Conservation (phyloP, 2,329 filamentous ascomycete species). For the Piedraia hortae region DNA sequence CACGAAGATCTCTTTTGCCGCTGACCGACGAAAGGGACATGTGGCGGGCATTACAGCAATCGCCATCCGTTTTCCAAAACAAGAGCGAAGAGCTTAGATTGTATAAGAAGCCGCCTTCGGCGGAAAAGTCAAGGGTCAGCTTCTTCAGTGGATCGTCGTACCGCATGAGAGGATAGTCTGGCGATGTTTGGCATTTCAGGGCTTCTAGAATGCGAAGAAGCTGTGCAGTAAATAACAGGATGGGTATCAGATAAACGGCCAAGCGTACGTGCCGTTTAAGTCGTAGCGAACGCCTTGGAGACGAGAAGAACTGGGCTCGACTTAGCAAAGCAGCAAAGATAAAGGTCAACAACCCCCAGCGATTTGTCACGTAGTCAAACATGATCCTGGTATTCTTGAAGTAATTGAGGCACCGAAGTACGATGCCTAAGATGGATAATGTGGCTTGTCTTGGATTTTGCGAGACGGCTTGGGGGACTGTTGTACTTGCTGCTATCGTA, state of each 20-base stretch:
- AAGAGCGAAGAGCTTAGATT: constrained; percentile 42
- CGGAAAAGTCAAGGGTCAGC: constrained; percentile 21
- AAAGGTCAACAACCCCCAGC: constrained; percentile 76
- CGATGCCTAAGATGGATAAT: constrained; percentile 7
- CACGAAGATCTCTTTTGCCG: constrained; percentile 28
- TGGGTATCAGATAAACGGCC: constrained; percentile 40
- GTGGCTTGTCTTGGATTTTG: too few species aligned
- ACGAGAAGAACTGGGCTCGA: constrained; percentile 78
- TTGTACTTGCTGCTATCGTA: too few species aligned
- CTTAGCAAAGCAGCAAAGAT: constrained; percentile 69
- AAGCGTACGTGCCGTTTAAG: constrained; percentile 48
- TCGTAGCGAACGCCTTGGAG: constrained; percentile 52
- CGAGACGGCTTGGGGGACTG: too few species aligned
- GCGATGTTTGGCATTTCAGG: constrained; percentile 64
- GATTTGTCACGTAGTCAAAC: constrained; percentile 71
- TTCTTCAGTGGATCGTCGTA: constrained; percentile 19
- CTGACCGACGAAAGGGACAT: constrained; percentile 33
- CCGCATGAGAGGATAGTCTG: constrained; percentile 18
- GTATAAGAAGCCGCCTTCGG: constrained; percentile 41
- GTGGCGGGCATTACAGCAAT: constrained; percentile 44
- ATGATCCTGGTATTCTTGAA: constrained; percentile 49
- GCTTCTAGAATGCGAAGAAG: constrained; percentile 43
- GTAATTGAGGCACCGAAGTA: too few species aligned
- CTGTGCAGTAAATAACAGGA: constrained; percentile 41
- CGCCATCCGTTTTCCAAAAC: constrained; percentile 42